phyloP scores from a whole-genome alignment of 2,329 filamentous ascomycete genomes.

The Dichotomopilus funicola region DNA sequence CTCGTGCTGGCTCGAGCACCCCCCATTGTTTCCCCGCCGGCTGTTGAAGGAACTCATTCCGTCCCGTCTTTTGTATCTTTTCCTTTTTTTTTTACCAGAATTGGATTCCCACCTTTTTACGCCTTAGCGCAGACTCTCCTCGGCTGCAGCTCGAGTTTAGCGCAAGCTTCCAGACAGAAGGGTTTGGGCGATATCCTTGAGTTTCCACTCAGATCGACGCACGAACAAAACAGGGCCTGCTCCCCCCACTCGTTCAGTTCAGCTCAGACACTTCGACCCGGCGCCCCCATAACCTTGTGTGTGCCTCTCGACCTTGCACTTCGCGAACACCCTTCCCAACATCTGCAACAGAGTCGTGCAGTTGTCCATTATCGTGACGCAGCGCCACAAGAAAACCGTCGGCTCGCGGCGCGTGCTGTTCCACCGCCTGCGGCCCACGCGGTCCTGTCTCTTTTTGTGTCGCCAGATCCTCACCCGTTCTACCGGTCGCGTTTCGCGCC shows the following conservation, averaged over 20 bases:
- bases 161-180: background rate
- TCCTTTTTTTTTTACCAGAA: background rate
- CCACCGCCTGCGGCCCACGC: background rate
- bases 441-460: background rate
- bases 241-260: background rate
- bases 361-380: conserved; percentile 5
- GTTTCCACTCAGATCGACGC: background rate
- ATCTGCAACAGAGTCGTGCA: background rate
- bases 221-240: background rate
- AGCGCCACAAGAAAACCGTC: background rate
- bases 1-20: conserved; percentile 11
- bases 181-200: background rate
- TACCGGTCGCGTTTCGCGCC: background rate
- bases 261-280: background rate
- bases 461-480: background rate
- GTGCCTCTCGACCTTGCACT: background rate
- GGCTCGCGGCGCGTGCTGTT: background rate
- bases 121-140: conserved; percentile 4
- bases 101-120: background rate
- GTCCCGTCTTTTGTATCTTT: conserved; percentile 1
- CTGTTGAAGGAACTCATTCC: background rate
- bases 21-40: conserved; percentile 9
- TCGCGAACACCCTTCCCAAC: background rate
- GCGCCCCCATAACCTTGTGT: background rate
- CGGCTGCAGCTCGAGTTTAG: background rate